Conservation (phyloP, 352 stramenopile species). For the Thalassiosira livingstoniorum region DNA sequence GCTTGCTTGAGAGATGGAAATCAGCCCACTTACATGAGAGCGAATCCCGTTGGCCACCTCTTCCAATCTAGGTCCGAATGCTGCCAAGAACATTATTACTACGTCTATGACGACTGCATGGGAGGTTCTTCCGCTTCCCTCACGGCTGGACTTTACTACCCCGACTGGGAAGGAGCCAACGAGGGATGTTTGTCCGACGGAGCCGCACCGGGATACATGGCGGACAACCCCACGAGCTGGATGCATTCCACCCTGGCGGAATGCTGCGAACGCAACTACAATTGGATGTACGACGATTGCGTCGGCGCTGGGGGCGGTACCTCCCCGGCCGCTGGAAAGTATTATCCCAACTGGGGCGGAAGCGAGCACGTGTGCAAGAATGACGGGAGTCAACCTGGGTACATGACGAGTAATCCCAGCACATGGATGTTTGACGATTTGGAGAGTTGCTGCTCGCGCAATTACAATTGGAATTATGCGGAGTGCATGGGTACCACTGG, state of each 20-base stretch:
- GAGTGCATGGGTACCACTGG: background rate
- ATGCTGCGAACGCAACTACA: background rate
- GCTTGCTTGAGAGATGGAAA: too few species aligned
- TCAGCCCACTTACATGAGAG: too few species aligned
- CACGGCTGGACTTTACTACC: too few species aligned
- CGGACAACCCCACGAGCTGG: background rate
- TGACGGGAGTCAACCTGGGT: constrained; percentile 2
- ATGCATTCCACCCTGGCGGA: background rate
- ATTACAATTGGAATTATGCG: background rate
- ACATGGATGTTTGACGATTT: background rate
- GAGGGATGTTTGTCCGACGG: background rate
- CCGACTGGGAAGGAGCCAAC: background rate
- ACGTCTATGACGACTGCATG: too few species aligned
- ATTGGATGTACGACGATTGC: background rate
- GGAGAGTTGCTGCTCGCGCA: background rate
- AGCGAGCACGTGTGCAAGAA: background rate
- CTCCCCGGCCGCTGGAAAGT: background rate
- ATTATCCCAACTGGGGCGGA: constrained; percentile 17
- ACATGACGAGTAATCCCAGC: constrained; percentile 8
- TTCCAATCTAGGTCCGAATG: too few species aligned
- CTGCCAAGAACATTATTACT: too few species aligned
- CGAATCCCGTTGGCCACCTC: too few species aligned
- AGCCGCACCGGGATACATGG: background rate
- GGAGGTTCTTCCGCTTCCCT: too few species aligned
- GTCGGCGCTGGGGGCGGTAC: background rate